Evolutionary conservation across 257 asterid genomes (phyloP).

Genomic region (Cinchona pubescens): DNA sequence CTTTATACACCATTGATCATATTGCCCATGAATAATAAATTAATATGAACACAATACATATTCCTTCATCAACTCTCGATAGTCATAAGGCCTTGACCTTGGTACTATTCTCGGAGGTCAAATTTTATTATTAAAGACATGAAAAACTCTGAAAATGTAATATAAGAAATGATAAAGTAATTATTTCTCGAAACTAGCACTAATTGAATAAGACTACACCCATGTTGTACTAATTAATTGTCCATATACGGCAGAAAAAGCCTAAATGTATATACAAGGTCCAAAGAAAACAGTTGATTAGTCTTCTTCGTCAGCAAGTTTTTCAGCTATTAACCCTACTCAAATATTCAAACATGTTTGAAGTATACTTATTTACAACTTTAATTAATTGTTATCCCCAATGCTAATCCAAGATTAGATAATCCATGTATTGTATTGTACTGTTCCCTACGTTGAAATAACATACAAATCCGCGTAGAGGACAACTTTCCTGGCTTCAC

Average conservation of each 20-base stretch:
- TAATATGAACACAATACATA: neutral
- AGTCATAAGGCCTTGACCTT: neutral
- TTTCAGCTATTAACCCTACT: neutral
- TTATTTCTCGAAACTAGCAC: neutral
- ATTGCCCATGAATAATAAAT: neutral
- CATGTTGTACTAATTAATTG: neutral
- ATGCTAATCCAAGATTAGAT: neutral
- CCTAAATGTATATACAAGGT: neutral
- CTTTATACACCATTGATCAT: neutral
- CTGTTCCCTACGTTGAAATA: neutral
- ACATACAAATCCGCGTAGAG: conserved; percentile 6
- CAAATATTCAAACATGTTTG: conserved; percentile 6
- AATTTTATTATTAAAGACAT: neutral
- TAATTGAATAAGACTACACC: neutral
- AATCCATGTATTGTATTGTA: neutral
- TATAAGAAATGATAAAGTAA: neutral
- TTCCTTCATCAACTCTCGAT: neutral
- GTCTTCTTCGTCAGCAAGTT: conserved; percentile 2
- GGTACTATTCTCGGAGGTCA: neutral
- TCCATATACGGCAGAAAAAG: neutral
- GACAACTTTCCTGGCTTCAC: neutral
- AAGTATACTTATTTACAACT: neutral
- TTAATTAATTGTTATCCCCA: neutral
- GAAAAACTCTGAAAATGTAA: neutral
- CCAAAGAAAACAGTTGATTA: neutral